Evolutionary conservation across 495 filamentous ascomycete genomes (phyloP).

Genomic region (Aspergillus asperescens): DNA sequence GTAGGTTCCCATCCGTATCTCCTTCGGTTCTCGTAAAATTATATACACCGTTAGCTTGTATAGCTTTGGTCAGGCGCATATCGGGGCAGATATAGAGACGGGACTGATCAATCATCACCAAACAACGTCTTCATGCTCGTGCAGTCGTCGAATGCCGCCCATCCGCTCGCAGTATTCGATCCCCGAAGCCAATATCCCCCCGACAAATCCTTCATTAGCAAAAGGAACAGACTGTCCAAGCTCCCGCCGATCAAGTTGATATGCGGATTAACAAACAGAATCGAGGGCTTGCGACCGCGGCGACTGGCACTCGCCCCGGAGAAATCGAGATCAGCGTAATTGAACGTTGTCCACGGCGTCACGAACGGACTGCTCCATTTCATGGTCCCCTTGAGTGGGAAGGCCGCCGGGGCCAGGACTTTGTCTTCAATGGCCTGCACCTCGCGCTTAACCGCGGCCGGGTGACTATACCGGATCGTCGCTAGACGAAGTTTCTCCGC

Average conservation of each 20-base stretch:
- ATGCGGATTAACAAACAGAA: neutral
- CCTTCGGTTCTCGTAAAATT: too few species aligned
- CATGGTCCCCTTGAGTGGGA: neutral
- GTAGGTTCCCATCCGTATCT: too few species aligned
- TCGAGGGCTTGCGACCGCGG: neutral
- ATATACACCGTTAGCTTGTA: too few species aligned
- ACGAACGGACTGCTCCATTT: neutral
- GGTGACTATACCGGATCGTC: neutral
- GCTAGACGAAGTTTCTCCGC: neutral
- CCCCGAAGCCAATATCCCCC: constrained; percentile 6
- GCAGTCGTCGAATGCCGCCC: neutral
- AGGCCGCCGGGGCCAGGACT: neutral
- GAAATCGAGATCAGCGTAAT: neutral
- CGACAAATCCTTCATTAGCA: neutral
- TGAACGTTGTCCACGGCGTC: constrained; percentile 1
- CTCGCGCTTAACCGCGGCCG: neutral
- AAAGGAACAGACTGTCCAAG: neutral
- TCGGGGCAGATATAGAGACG: neutral
- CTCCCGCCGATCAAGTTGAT: neutral
- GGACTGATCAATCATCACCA: neutral
- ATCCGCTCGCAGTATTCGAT: neutral
- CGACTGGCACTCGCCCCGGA: neutral
- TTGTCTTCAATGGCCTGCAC: neutral
- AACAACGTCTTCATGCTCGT: neutral
- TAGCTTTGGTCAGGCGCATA: too few species aligned